These are phyloP conservation scores for Salvia miltiorrhiza DNA, from an alignment of 257 asterid species.

Conservation along the genomic window DNA sequence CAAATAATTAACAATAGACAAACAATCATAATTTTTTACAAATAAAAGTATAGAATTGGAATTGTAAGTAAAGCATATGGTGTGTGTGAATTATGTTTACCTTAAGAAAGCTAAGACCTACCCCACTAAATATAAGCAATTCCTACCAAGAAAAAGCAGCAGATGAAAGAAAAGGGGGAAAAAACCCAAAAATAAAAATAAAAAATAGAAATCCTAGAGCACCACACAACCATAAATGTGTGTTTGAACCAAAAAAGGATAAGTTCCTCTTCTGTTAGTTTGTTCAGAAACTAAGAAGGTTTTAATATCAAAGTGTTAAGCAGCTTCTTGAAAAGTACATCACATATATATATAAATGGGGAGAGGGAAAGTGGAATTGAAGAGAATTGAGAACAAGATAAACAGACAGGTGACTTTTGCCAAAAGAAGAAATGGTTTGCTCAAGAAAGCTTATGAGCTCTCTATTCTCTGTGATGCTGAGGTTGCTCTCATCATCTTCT, in stretches of 20 bases:
- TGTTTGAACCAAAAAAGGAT: conserved; percentile 17
- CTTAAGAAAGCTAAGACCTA: conserved; percentile 7
- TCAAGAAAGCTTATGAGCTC: conserved; percentile 62
- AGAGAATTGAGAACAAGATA: conserved; percentile 65
- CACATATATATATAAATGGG: conserved; percentile 37
- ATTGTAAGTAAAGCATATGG: no score
- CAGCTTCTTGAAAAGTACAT: conserved; percentile 1
- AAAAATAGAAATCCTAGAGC: not conserved
- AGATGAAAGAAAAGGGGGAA: not conserved
- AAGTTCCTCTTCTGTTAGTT: conserved; percentile 3
- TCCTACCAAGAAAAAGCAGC: conserved; percentile 11
- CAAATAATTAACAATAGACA: no score
- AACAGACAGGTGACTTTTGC: conserved; percentile 67
- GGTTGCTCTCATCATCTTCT: conserved; percentile 32
- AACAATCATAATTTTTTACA: no score
- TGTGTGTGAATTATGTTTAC: not conserved
- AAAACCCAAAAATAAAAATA: not conserved
- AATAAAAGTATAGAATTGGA: not conserved
- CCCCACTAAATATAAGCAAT: not conserved
- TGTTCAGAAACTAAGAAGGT: not conserved
- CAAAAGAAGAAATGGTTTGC: conserved; percentile 66
- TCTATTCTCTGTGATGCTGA: conserved; percentile 51
- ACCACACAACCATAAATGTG: conserved; percentile 16
- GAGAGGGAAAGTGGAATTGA: conserved; percentile 64
- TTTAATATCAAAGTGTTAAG: not conserved